phyloP scores from a whole-genome alignment of 495 filamentous ascomycete species.

The Lindgomyces ingoldianus region DNA sequence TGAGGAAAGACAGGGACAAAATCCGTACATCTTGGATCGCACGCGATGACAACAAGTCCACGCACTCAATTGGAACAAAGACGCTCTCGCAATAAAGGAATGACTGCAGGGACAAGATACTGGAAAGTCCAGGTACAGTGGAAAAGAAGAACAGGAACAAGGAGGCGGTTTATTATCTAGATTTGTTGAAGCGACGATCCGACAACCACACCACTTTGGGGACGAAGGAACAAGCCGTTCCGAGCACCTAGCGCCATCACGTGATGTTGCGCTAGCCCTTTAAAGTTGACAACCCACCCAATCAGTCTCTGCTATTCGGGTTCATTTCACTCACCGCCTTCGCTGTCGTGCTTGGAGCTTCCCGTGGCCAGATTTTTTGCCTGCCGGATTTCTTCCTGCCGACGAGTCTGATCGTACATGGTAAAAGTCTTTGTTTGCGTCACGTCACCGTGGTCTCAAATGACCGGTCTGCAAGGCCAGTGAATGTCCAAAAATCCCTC shows the following conservation, averaged over 20 bases:
- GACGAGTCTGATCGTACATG: background rate
- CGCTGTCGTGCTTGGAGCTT: background rate
- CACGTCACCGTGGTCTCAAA: background rate
- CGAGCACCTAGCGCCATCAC: background rate
- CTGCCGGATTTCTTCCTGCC: background rate
- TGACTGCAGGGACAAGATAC: background rate
- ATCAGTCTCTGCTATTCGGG: background rate
- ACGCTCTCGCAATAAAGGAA: background rate
- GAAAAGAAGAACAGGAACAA: conserved; percentile 6
- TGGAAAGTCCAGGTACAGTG: background rate
- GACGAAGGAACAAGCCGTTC: conserved; percentile 1
- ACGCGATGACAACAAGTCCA: background rate
- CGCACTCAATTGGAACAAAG: background rate
- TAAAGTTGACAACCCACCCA: background rate
- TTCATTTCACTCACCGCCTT: conserved; percentile 7
- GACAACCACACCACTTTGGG: conserved; percentile 3
- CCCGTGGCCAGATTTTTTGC: conserved; percentile 2
- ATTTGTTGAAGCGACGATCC: background rate
- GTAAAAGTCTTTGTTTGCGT: background rate
- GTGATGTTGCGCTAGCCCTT: background rate
- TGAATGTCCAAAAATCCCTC: background rate
- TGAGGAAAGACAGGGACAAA: background rate
- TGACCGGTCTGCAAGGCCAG: background rate
- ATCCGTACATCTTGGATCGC: conserved; percentile 1
- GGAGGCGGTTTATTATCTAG: conserved; percentile 9